These are phyloP conservation scores for Syncephalastrum contaminatum DNA, from an alignment of 371 early-diverging fungal genomes.

Conservation along the genomic window DNA sequence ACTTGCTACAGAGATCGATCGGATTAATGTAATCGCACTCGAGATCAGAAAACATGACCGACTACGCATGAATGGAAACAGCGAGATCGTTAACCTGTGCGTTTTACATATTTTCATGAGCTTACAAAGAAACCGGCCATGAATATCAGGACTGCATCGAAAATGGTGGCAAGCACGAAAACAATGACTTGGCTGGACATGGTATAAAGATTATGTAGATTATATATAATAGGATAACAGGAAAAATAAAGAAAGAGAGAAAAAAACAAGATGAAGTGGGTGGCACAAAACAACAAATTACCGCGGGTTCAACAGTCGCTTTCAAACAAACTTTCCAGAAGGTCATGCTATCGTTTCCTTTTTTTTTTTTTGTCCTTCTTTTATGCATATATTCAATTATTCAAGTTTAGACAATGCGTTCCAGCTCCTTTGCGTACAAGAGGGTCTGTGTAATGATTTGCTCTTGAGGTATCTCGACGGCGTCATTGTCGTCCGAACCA, in stretches of 20 bases:
- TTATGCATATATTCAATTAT: not conserved
- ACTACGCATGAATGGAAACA: constrained; percentile 40
- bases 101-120: not conserved
- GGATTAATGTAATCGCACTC: constrained; percentile 97
- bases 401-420: constrained; percentile 87
- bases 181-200: no score
- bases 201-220: not conserved
- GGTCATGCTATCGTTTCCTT: not conserved
- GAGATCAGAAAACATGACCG: constrained; percentile 87
- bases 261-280: not conserved
- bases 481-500: constrained; percentile 58
- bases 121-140: no score
- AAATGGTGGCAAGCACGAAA: no score
- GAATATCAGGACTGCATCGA: no score
- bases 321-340: constrained; percentile 2
- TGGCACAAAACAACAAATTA: constrained; percentile 1
- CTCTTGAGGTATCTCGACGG: constrained; percentile 77
- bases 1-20: constrained; percentile 89
- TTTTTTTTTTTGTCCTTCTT: not conserved
- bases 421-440: constrained; percentile 91
- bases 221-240: not conserved
- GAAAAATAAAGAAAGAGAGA: constrained; percentile 3
- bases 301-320: no score
- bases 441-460: constrained; percentile 83
- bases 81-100: not conserved